phyloP scores from a whole-genome alignment of 1,284 basidiomycete species.

The Apiotrichum veenhuisii region DNA sequence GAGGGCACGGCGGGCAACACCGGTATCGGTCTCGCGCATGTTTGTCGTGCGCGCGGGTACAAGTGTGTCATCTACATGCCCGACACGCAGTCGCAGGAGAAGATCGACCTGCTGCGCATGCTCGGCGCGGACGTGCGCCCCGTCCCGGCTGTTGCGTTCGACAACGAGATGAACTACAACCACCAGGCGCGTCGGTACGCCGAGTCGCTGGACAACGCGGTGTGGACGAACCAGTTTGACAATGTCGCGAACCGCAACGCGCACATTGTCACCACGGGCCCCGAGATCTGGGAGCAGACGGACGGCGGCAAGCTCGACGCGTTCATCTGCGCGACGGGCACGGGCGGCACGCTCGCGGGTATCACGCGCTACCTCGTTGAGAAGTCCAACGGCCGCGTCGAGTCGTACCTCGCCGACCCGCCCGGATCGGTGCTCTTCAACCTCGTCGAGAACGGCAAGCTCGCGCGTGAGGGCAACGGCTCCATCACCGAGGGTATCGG shows the following conservation, averaged over 20 bases:
- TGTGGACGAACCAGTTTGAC: conserved; percentile 99
- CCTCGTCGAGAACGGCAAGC: conserved; percentile 75
- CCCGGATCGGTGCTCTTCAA: conserved; percentile 89
- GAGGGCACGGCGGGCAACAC: conserved; percentile 99
- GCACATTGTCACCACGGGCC: conserved; percentile 88
- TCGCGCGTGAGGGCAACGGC: conserved; percentile 71
- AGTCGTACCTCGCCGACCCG: conserved; percentile 93
- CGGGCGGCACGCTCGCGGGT: conserved; percentile 92
- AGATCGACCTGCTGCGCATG: conserved; percentile 95
- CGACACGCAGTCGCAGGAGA: conserved; percentile 92
- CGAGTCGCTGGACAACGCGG: conserved; percentile 73
- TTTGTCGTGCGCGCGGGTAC: conserved; percentile 89
- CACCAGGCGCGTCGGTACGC: conserved; percentile 93
- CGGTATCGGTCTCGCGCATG: conserved; percentile 88
- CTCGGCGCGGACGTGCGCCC: conserved; percentile 93
- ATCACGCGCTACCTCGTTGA: conserved; percentile 81
- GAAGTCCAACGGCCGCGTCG: conserved; percentile 71
- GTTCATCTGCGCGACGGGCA: conserved; percentile 91
- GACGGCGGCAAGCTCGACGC: conserved; percentile 73
- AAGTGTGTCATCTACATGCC: conserved; percentile 99
- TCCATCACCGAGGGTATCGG: conserved; percentile 99
- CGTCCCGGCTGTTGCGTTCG: conserved; percentile 93
- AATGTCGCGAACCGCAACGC: conserved; percentile 84
- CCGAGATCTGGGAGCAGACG: conserved; percentile 95
- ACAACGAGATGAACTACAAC: conserved; percentile 96